These are phyloP conservation scores for Hyparrhenia diplandra DNA, from an alignment of 176 grass and related monocot species.

Conservation along the genomic window DNA sequence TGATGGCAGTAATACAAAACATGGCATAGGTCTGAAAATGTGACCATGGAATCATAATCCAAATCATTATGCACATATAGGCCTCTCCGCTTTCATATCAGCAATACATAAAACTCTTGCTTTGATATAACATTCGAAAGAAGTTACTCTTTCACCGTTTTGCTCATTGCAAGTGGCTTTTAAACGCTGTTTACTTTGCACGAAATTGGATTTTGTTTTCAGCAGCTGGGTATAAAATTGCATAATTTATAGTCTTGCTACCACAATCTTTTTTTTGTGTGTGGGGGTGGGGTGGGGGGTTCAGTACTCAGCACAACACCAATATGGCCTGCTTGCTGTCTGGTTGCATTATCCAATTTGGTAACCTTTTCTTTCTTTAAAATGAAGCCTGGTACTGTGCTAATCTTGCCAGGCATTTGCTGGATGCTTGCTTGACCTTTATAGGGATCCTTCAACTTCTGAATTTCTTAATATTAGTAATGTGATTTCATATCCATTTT, in stretches of 20 bases:
- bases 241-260: neutral
- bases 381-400: neutral
- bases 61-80: neutral
- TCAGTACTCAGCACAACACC: neutral
- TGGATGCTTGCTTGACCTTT: slow-evolving; percentile 14
- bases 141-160: neutral
- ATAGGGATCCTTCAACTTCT: neutral
- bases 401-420: neutral
- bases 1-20: neutral
- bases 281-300: too few species aligned
- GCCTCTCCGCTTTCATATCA: neutral
- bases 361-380: neutral
- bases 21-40: neutral
- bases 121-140: neutral
- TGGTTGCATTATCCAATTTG: neutral
- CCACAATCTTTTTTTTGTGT: neutral
- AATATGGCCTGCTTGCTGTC: neutral
- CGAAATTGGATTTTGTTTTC: neutral
- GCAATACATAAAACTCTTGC: slow-evolving; percentile 2
- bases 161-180: neutral
- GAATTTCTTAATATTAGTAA: neutral
- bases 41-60: neutral
- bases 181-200: neutral
- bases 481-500: slow-evolving; percentile 10
- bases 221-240: neutral